Conservation (phyloP, 2,329 filamentous ascomycete genomes). For the Myriosclerotinia duriaeana region DNA sequence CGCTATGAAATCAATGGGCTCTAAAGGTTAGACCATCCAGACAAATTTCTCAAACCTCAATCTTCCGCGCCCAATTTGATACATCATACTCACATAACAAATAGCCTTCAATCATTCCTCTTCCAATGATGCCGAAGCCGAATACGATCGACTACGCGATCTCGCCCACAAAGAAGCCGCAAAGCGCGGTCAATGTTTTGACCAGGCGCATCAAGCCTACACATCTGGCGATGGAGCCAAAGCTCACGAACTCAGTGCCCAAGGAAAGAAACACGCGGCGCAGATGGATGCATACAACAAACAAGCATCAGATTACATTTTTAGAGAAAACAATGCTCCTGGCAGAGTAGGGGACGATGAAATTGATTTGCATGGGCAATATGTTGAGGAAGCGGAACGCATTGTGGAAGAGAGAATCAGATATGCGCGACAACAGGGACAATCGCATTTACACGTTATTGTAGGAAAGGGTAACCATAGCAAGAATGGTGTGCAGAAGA, state of each 20-base stretch:
- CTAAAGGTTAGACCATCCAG: conserved; percentile 35
- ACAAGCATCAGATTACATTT: conserved; percentile 90
- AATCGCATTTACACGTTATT: conserved; percentile 94
- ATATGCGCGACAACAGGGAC: conserved; percentile 86
- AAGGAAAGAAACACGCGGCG: conserved; percentile 80
- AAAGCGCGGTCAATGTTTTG: conserved; percentile 76
- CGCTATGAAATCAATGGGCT: conserved; percentile 48
- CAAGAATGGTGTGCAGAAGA: conserved; percentile 79
- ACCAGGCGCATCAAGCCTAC: conserved; percentile 76
- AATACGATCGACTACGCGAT: conserved; percentile 88
- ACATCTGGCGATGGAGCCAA: conserved; percentile 72
- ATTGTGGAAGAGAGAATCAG: conserved; percentile 84
- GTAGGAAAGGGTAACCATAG: conserved; percentile 94
- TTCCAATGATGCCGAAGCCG: conserved; percentile 68
- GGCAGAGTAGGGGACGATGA: conserved; percentile 75
- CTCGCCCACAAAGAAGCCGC: conserved; percentile 77
- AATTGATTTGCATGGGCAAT: conserved; percentile 89
- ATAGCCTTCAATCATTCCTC: conserved; percentile 74
- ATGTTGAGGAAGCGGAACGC: conserved; percentile 89
- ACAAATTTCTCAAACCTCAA: not conserved
- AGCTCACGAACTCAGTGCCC: conserved; percentile 79
- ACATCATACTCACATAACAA: not conserved
- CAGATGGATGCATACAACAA: conserved; percentile 87
- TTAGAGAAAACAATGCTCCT: conserved; percentile 86
- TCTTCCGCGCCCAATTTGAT: not conserved